Evolutionary conservation across 768 basidiomycete species (phyloP), one percentile per base, ranked within the genome.

Genomic region (Russula lepida): DNA sequence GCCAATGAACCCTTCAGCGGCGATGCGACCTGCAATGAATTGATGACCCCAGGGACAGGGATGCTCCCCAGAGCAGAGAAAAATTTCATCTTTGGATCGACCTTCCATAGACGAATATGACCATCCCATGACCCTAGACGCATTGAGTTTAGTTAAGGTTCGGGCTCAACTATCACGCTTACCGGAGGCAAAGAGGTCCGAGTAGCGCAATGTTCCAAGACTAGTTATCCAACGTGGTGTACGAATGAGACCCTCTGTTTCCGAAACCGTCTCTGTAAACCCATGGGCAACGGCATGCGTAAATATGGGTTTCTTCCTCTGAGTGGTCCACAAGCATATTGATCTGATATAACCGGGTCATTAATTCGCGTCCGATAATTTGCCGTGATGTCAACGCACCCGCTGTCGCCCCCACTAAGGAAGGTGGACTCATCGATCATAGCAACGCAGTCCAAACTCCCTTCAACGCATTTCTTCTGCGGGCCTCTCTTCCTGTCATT

Each of bases 381-480:
- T 19, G 60, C 48, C 55, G 11, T 61, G 53, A 47, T 46, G 41
- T n/a, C n/a, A 58, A 81, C 88, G 62, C 72, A 94, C 94, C 95
- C 97, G 69, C 90, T 95, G 72, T 99, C 95, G 4, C 97, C 97
- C 1, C 95, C 95, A 64, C 85, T 95, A 39, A 98, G 74, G 71
- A 98, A 95, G 6, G 86, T 91, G 35, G 82, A 82, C 74, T 98
- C 95, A 71, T 99, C 97, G 56, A 99, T 79, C 94, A 98, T 94
- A 15, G 89, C 86, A 17, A 95, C 87, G 66, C 86, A 88, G 58
- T 98, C 95, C 54, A 98, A 77, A 68, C 90, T 93, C 0, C 94
- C 95, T 71, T 98, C 97, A 9, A 93, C 76, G 67, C 86, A 95
- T 62, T 71, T 73, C 58, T 74, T 74, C 60, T 77, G 79, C 43